A percentile compares a stretch with the other conserved stretches of the same genome.
These are phyloP conservation scores for Tieghemostelium lacteum DNA, from an alignment of 78 protist species.

Conservation along the genomic window DNA sequence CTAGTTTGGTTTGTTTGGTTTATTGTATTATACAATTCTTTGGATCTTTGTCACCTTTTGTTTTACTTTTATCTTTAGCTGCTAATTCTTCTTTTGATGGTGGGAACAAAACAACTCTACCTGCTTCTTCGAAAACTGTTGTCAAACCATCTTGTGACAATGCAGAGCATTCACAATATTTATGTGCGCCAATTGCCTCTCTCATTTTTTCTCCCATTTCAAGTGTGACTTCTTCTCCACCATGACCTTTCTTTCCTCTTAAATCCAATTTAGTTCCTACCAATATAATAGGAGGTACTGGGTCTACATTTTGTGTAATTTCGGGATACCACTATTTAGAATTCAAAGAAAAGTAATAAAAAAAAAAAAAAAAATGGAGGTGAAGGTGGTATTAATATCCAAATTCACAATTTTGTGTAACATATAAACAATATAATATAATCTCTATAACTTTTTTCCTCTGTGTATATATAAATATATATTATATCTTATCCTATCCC, in stretches of 20 bases:
- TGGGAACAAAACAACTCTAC: constrained; percentile 75
- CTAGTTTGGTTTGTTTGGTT: no score
- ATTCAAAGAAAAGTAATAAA: not conserved
- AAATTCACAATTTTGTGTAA: no score
- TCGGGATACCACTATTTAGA: constrained; percentile 62
- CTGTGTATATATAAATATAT: not conserved
- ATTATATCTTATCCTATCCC: not conserved
- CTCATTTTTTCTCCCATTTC: constrained; percentile 85
- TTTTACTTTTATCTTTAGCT: not conserved
- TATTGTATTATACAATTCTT: constrained; percentile 75
- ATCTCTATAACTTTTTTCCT: not conserved
- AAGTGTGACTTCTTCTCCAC: constrained; percentile 53
- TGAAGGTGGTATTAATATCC: not conserved
- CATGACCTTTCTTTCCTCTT: constrained; percentile 19
- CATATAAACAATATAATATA: not conserved
- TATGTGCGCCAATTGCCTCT: constrained; percentile 68
- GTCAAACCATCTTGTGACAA: constrained; percentile 89
- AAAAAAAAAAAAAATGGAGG: not conserved
- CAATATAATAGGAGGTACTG: constrained; percentile 87
- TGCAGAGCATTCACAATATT: constrained; percentile 95
- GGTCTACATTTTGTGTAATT: constrained; percentile 38
- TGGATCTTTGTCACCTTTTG: constrained; percentile 42
- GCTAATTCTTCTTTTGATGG: constrained; percentile 77
- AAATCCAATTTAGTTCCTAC: constrained; percentile 95
- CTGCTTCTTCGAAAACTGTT: constrained; percentile 82